Evolutionary conservation across 495 filamentous ascomycete species (phyloP), one percentile per base, ranked within the genome.

Genomic region (Copromyces sp.): DNA sequence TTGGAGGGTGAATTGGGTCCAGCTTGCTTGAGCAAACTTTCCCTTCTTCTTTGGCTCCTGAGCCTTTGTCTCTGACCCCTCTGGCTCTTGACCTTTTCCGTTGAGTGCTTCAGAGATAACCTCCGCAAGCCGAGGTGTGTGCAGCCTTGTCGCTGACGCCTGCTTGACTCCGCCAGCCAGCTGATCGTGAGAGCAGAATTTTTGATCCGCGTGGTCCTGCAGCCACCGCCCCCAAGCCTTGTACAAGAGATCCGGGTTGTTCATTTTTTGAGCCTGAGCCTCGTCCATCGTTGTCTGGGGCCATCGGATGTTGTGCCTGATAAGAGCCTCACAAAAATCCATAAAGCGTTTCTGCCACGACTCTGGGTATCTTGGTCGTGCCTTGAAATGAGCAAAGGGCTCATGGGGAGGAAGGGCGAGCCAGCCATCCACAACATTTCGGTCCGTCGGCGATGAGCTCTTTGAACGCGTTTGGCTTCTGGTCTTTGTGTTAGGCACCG

Each of bases 181-280:
- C 53, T 29, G 69, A 69, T 16, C 41, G 39, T 35, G 44, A 68
- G 12, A 41, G 39, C 39, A 73, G 7, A 24, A 29, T 71, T 39
- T 39, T 16, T 39, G 69, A 7, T 45, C 47, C 4, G 14, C 40
- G 2, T 68, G 69, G 4, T 70, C 24, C 37, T 74, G 69, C 69
- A 79, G 39, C 78, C 78, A 79, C n/a, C 9, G 16, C 32, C 17
- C 32, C 78, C 78, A 79, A 11, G 76, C 75, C n/a, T 42, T 68
- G 24, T 71, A 44, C 24, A 79, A 35, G 3, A 77, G 45, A 9
- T 29, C 72, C 0, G 73, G 39, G 4, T 72, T 59, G 69, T 78
- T 78, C 70, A 75, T 16, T 17, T 71, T 74, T 12, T 61, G 32
- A 24, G 24, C 53, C 53, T 61, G 53, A 8, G 53, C 53, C 24